A percentile compares a stretch with the other conserved stretches of the same genome.
Conservation (phyloP, 371 early-diverging fungal species). For the Blakeslea trispora region DNA sequence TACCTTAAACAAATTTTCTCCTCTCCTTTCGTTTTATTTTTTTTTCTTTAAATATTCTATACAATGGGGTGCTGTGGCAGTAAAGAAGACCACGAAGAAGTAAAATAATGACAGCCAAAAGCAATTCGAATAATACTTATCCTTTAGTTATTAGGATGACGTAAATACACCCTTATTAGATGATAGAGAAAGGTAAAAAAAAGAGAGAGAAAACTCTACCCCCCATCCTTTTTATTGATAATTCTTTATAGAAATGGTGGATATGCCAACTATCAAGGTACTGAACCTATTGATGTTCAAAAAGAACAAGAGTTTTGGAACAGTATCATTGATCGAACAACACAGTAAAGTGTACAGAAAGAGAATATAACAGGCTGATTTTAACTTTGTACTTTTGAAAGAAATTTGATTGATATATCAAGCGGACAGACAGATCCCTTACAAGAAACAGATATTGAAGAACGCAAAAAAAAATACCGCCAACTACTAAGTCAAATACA, state of each 20-base stretch:
- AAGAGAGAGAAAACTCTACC: background rate
- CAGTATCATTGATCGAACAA: slow-evolving; percentile 46
- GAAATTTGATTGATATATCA: slow-evolving; percentile 55
- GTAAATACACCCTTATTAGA: slow-evolving; percentile 35
- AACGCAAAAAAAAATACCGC: slow-evolving; percentile 46
- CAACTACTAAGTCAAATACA: slow-evolving; percentile 74
- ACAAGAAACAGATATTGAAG: slow-evolving; percentile 49
- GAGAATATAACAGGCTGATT: background rate
- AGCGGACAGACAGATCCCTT: slow-evolving; percentile 45
- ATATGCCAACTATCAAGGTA: slow-evolving; percentile 33
- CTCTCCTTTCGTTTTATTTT: too few relatives aligned
- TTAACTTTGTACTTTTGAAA: too few relatives aligned
- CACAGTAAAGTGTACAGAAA: slow-evolving; percentile 42
- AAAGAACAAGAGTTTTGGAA: slow-evolving; percentile 54
- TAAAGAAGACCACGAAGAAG: slow-evolving; percentile 45
- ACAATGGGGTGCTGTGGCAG: slow-evolving; percentile 53
- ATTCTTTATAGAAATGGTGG: slow-evolving; percentile 9
- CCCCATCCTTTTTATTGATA: background rate
- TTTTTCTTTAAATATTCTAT: background rate
- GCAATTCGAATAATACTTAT: background rate
- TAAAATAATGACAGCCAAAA: slow-evolving; percentile 18
- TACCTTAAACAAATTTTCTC: slow-evolving; percentile 1
- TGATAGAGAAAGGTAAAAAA: slow-evolving; percentile 36
- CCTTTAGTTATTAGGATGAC: slow-evolving; percentile 26
- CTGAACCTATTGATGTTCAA: slow-evolving; percentile 43